Base-by-base conservation (phyloP, 2,329 filamentous ascomycete genomes). In the Calonectria hawksworthii region DNA sequence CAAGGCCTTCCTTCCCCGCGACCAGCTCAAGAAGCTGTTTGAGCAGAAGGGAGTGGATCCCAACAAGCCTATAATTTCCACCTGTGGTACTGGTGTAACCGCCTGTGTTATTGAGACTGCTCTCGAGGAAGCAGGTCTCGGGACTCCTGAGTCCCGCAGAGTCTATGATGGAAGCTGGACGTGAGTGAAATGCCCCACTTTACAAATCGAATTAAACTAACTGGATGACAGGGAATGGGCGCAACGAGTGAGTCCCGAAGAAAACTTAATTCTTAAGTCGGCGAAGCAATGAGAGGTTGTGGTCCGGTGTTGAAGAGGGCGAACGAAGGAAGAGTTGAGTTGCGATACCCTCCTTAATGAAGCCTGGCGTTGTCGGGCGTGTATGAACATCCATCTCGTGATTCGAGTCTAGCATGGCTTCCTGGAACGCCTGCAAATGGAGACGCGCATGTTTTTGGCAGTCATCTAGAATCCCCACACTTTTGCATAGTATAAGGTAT, bases 131-230 rank as follows among this genome's bases (percentile, higher is more conserved):
- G 95, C 96, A 28, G 93, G 93, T 1, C 96, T 92, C 82, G 94
- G 94, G 2, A 88, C 91, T 5, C 86, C 90, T 0, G 90, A 93
- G 75, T 91, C 91, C 70, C 91, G 95, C 78, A 93, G 91, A 82
- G 89, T 99, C 28, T 99, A 99, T 82, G 97, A 99, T 84, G 97
- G 97, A 63, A 98, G 96, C 85, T 99, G 97, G 97, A 99, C 97
- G 91, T 98, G 89, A 92, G 94, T 93, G 13, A 14, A 71, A 50
- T 18, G 38, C n/a, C 26, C 30, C 16, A 69, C 47, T 65, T n/a
- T 50, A 21, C 61, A 41, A 64, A 10, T 41, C 18, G 38, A 52
- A 69, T 67, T 56, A 74, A 74, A 76, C 83, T 86, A 80, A 86
- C 82, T 69, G 36, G 51, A 38, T 72, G 21, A 74, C 72, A 93